Evolutionary conservation across 1,139 yeast species (phyloP).

Genomic region (Pichia cactophila): DNA sequence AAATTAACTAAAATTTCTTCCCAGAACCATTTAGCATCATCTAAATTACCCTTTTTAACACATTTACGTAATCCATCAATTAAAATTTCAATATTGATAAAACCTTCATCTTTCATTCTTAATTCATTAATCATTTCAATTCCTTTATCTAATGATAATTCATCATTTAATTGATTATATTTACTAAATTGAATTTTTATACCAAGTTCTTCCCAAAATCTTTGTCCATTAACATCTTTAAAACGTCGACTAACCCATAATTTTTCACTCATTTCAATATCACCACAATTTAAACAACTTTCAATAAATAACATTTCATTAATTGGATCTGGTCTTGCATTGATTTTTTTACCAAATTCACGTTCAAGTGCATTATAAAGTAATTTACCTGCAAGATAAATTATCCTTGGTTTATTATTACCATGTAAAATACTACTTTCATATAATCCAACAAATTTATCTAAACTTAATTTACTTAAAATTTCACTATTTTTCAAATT

Average conservation of each 20-base stretch:
- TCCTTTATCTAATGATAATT: conserved; percentile 15
- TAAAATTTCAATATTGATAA: conserved; percentile 18
- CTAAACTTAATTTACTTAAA: conserved; percentile 16
- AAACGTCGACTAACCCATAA: conserved; percentile 23
- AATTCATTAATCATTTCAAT: conserved; percentile 20
- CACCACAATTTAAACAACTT: conserved; percentile 19
- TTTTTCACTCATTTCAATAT: conserved; percentile 18
- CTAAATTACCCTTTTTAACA: conserved; percentile 10
- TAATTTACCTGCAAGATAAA: conserved; percentile 26
- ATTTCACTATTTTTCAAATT: conserved; percentile 15
- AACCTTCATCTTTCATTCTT: conserved; percentile 2
- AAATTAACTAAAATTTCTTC: conserved; percentile 19
- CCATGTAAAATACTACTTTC: conserved; percentile 1
- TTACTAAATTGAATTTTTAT: conserved; percentile 19
- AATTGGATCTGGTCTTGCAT: conserved; percentile 27
- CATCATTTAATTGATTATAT: background rate
- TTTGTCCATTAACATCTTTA: conserved; percentile 25
- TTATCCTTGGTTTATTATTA: conserved; percentile 16
- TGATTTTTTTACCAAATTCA: conserved; percentile 15
- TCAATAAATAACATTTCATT: conserved; percentile 29
- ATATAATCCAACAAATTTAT: conserved; percentile 19
- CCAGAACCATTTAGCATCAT: conserved; percentile 25
- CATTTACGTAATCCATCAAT: conserved; percentile 18
- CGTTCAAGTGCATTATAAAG: conserved; percentile 18
- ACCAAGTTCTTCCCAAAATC: conserved; percentile 30